These are phyloP conservation scores for Hyphochytrium catenoides DNA, from an alignment of 352 stramenopile genomes.

Conservation along the genomic window DNA sequence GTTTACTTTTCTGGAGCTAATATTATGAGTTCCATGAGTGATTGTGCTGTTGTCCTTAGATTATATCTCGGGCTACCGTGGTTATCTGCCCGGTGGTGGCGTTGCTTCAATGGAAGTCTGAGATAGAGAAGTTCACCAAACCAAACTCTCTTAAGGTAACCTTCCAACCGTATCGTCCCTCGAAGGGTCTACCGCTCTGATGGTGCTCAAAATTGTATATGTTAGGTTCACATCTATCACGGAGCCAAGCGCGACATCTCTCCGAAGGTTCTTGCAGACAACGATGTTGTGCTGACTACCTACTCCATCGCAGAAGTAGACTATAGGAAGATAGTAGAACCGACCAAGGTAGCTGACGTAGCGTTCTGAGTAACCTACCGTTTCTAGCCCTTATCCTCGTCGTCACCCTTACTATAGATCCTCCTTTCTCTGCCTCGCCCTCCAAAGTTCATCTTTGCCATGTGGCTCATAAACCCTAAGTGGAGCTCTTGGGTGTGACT, in stretches of 20 bases:
- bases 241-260: constrained; percentile 53
- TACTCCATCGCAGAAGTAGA: constrained; percentile 89
- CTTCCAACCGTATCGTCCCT: too few species aligned
- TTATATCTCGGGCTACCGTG: constrained; percentile 58
- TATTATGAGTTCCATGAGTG: too few species aligned
- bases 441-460: too few species aligned
- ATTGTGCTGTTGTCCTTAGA: too few species aligned
- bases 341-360: constrained; percentile 61
- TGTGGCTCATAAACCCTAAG: too few species aligned
- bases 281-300: constrained; percentile 95
- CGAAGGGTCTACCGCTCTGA: too few species aligned
- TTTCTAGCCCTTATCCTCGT: too few species aligned
- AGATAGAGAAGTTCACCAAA: constrained; percentile 77
- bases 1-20: too few species aligned
- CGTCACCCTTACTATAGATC: too few species aligned
- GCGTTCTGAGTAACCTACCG: too few species aligned
- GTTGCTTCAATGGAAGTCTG: constrained; percentile 50
- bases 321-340: constrained; percentile 55
- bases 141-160: constrained; percentile 54
- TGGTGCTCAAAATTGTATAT: constrained; percentile 1
- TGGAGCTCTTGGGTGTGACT: too few species aligned
- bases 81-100: constrained; percentile 92
- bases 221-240: constrained; percentile 93
- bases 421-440: too few species aligned
- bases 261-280: constrained; percentile 58